Conservation (phyloP, 192 early-diverging fungal genomes). For the Coemansia sp. region DNA sequence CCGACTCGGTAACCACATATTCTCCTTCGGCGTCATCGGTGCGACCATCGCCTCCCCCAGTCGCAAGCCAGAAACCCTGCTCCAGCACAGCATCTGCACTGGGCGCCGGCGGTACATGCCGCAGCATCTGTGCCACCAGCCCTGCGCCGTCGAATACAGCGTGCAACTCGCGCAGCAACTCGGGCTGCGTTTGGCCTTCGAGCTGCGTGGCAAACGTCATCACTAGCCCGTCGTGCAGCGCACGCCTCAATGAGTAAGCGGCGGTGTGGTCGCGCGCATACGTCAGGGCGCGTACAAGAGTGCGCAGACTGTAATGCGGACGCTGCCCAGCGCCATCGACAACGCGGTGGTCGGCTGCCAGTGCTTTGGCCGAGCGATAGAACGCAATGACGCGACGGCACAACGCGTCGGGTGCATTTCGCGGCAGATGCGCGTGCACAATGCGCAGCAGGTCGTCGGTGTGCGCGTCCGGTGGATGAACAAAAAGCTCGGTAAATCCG, state of each 20-base stretch:
- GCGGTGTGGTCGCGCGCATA: conserved; percentile 69
- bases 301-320: conserved; percentile 91
- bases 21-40: conserved; percentile 8
- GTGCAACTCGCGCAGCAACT: conserved; percentile 34
- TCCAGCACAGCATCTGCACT: conserved; percentile 64
- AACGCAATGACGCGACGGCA: conserved; percentile 72
- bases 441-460: conserved; percentile 81
- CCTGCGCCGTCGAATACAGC: conserved; percentile 27
- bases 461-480: conserved; percentile 83
- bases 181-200: conserved; percentile 63
- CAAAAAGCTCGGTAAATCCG: conserved; percentile 95
- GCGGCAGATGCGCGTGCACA: conserved; percentile 70
- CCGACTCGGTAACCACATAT: conserved; percentile 89
- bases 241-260: conserved; percentile 78
- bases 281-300: conserved; percentile 82
- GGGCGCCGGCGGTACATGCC: conserved; percentile 19
- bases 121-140: conserved; percentile 33
- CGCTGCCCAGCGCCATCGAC: conserved; percentile 87
- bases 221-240: conserved; percentile 86
- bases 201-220: conserved; percentile 97
- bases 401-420: conserved; percentile 35
- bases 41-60: conserved; percentile 2
- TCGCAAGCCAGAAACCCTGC: conserved; percentile 84
- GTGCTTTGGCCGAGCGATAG: conserved; percentile 71
- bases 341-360: conserved; percentile 68